Evolutionary conservation across 2,329 filamentous ascomycete genomes (phyloP), one percentile per base, ranked within the genome.

Genomic region (Pyrenophora tritici-repentis): DNA sequence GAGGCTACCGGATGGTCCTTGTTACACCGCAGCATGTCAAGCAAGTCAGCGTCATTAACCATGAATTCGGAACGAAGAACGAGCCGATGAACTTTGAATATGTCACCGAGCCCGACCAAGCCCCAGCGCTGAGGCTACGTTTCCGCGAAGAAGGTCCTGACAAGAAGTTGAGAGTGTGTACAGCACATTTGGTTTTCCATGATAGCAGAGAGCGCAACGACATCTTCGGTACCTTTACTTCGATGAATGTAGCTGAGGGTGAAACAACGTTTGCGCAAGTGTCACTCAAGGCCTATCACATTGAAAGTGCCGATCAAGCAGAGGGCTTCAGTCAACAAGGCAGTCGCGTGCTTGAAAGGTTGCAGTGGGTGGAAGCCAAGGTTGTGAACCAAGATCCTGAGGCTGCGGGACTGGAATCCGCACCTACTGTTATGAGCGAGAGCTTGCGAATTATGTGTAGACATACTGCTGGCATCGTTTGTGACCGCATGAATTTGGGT

Each of bases 401-500:
- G 32, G 76, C 75, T 38, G 68, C 76, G 9, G 81, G 84, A 14
- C 76, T 82, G 33, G 84, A 85, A 29, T 77, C 80, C 29, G 79
- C 85, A 1, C 82, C 83, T 2, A 90, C 88, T 0, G 86, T 95
- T 22, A 80, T 92, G 45, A 90, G 90, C 0, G 88, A 94, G 64
- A 83, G 83, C 61, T 76, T 96, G 55, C 84, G 91, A 22, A 80
- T 95, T 14, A 82, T 95, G 45, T 80, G 90, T 26, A 86, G 91
- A 50, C 90, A 88, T 58, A 84, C 88, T 54, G 85, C 87, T 59
- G 90, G 91, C 41, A 90, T 86, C 35, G 78, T 95, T 13, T 90
- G 89, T 2, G 92, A 97, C 73, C 84, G 91, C 32, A 80, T 96
- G 66, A 96, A 96, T 61, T 80, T 95, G 46, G 79, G 81, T 79